Base-by-base conservation (phyloP, 352 stramenopile species). In the Halophytophthora batemanensis region DNA sequence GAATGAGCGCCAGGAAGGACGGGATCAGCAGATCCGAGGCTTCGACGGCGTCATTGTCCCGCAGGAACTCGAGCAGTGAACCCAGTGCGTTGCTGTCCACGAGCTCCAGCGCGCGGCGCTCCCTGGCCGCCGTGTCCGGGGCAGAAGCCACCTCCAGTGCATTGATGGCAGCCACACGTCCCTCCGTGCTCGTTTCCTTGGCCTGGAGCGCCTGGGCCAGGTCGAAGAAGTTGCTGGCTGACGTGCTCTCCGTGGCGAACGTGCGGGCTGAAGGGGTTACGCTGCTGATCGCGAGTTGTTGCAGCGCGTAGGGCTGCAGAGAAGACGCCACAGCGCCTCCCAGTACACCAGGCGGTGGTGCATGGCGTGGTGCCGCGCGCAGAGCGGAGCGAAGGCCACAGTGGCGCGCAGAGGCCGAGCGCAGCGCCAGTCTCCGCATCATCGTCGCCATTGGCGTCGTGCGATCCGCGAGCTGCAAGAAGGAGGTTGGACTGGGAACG, bases 1-100 rank as follows among this genome's bases (percentile, higher is more conserved):
- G 68, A 49, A 91, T 91, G 19, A 91, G 69, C 19, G 66, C 56
- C 36, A 91, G 61, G 46, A 85, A 89, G 38, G 77, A 59, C 19
- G 76, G 74, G 2, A 91, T 63, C 45, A 86, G 67, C 36, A 90
- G 61, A 50, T 72, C 59, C 14, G 74, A 80, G 3, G 74, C 69
- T 8, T 45, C 53, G 19, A 69, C 76, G 33, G 62, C 61, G 58
- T 82, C 67, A 19, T 56, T 76, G 59, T 86, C 74, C 34, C 69
- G 45, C 17, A 90, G 50, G 12, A 90, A 67, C 36, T 50, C 53
- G 41, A 87, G 17, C 38, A 87, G 62, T 28, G 56, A 37, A 21
- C 56, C 64, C 14, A 87, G 28, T 14, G 72, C 71, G 29, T 74
- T 61, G 45, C 73, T 83, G 61, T 87, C 68, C 37, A 87, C 64